Evolutionary conservation across 108 stramenopile species (phyloP).

Genomic region (Stephanodiscus minutulus): DNA sequence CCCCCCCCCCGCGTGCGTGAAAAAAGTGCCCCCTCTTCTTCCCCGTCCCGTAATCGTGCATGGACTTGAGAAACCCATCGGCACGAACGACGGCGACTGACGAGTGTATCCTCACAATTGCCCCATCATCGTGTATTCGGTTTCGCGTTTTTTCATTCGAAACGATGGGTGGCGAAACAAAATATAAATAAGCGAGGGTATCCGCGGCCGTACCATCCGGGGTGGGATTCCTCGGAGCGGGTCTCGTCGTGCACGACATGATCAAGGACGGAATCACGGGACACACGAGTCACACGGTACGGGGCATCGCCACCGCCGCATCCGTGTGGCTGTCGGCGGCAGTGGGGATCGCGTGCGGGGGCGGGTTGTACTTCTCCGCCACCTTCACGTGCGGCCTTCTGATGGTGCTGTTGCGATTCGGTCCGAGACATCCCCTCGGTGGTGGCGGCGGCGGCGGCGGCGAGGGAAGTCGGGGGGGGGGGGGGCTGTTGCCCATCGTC

Average conservation of each 20-base stretch:
- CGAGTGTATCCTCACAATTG: too few species aligned
- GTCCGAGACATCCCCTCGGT: conserved; percentile 46
- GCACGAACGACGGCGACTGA: too few species aligned
- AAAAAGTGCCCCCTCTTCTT: too few species aligned
- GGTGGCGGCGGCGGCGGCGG: background rate
- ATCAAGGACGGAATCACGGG: conserved; percentile 46
- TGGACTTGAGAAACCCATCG: too few species aligned
- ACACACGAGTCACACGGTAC: conserved; percentile 23
- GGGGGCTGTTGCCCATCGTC: too few species aligned
- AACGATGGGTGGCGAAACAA: too few species aligned
- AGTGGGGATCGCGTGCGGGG: conserved; percentile 72
- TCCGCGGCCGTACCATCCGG: conserved; percentile 82
- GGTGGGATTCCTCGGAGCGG: conserved; percentile 81
- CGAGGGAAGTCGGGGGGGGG: too few species aligned
- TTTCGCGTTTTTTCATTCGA: background rate
- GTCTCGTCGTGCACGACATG: conserved; percentile 71
- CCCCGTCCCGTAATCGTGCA: too few species aligned
- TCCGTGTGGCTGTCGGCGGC: conserved; percentile 74
- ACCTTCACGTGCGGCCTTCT: conserved; percentile 71
- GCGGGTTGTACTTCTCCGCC: conserved; percentile 82
- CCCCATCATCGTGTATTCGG: background rate
- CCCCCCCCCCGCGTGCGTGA: too few species aligned
- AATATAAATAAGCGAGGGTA: conserved; percentile 42
- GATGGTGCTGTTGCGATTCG: conserved; percentile 81
- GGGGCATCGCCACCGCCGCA: conserved; percentile 45